A percentile compares a stretch with the other conserved stretches of the same genome.
Evolutionary conservation across 345 rosid species (phyloP).

Genomic region (Eutrema heterophyllum): DNA sequence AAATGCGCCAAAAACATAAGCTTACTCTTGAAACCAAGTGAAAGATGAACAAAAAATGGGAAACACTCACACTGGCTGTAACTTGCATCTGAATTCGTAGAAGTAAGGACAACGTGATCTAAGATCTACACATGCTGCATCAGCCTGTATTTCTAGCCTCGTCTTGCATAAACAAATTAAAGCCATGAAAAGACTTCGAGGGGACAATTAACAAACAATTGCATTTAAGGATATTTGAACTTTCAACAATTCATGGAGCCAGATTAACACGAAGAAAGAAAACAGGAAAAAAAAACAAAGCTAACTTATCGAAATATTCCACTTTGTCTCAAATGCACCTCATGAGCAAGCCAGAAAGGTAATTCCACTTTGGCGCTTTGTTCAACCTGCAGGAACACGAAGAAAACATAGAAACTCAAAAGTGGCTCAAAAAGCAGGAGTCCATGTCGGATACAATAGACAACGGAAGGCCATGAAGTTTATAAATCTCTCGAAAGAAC

Average conservation of each 20-base stretch:
- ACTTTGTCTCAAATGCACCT: constrained; percentile 59
- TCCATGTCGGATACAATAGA: too few species aligned
- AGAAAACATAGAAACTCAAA: background rate
- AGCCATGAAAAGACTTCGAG: background rate
- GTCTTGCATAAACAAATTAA: constrained; percentile 40
- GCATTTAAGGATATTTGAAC: background rate
- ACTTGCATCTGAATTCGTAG: constrained; percentile 84
- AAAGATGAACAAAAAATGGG: background rate
- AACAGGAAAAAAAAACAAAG: background rate
- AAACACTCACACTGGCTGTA: constrained; percentile 65
- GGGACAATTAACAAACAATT: background rate
- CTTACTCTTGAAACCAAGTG: background rate
- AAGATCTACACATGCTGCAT: constrained; percentile 84
- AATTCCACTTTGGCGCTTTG: constrained; percentile 73
- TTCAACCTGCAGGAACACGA: constrained; percentile 45
- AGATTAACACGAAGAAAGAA: background rate
- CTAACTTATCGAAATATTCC: too few species aligned
- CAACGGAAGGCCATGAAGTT: too few species aligned
- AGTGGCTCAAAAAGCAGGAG: too few species aligned
- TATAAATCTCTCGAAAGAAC: too few species aligned
- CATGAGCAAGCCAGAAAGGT: constrained; percentile 74
- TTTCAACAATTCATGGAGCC: background rate
- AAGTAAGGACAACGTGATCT: constrained; percentile 68
- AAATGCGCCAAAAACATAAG: background rate
- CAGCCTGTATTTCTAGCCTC: constrained; percentile 81